Conservation (phyloP, 2,329 filamentous ascomycete species). For the Davidsoniella virescens region DNA sequence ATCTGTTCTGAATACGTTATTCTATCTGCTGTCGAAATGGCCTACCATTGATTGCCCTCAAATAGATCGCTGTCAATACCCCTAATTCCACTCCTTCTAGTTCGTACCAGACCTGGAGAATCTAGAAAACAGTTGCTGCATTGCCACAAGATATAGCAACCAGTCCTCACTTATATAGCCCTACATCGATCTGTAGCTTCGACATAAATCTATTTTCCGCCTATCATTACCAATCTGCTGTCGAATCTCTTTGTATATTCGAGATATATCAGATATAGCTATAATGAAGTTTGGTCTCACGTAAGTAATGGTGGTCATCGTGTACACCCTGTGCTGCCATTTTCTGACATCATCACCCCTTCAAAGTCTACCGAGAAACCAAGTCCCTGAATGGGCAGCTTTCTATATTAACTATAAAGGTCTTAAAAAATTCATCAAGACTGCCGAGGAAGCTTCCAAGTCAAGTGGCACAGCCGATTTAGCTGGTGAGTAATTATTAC, state of each 20-base stretch:
- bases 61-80: not conserved
- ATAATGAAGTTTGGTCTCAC: slow-evolving; percentile 49
- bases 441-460: slow-evolving; percentile 47
- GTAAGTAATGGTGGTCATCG: slow-evolving; percentile 24
- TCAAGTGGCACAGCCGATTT: slow-evolving; percentile 66
- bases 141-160: too few relatives aligned
- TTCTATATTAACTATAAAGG: slow-evolving; percentile 82
- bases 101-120: not conserved
- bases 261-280: slow-evolving; percentile 4
- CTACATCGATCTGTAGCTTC: too few relatives aligned
- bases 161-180: too few relatives aligned
- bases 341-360: slow-evolving; percentile 13
- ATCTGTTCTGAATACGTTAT: not conserved
- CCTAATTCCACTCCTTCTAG: not conserved
- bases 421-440: slow-evolving; percentile 90
- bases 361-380: slow-evolving; percentile 54
- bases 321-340: not conserved
- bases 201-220: too few relatives aligned
- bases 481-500: slow-evolving; percentile 45
- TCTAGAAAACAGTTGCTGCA: too few relatives aligned
- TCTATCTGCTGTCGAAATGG: not conserved
- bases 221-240: too few relatives aligned
- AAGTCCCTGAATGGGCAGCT: slow-evolving; percentile 74
- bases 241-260: not conserved
- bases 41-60: slow-evolving; percentile 5